phyloP scores from a whole-genome alignment of 1,284 basidiomycete species.

The Marasmius tenuissimus region DNA sequence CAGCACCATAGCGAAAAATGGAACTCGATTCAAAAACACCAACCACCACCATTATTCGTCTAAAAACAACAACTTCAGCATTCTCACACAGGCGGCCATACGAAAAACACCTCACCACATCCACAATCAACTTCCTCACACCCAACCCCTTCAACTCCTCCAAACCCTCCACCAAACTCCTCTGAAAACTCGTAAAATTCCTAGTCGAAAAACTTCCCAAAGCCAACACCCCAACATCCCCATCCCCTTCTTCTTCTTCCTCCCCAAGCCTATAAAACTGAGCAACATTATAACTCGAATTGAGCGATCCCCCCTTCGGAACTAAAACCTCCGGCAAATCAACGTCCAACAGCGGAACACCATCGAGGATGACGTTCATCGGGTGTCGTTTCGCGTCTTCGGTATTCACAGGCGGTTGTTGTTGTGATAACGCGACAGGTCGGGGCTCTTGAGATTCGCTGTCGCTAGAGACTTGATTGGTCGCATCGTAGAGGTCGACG shows the following conservation, averaged over 20 bases:
- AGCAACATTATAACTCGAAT: slow-evolving; percentile 48
- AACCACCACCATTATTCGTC: slow-evolving; percentile 62
- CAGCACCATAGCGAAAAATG: neutral
- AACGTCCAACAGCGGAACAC: slow-evolving; percentile 43
- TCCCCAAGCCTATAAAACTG: slow-evolving; percentile 57
- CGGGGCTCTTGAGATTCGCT: slow-evolving; percentile 15
- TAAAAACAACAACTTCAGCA: slow-evolving; percentile 20
- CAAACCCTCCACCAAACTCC: slow-evolving; percentile 48
- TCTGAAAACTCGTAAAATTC: slow-evolving; percentile 41
- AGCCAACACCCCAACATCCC: slow-evolving; percentile 57
- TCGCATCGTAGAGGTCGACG: slow-evolving; percentile 35
- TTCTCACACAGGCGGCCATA: neutral
- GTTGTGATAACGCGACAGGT: slow-evolving; percentile 41
- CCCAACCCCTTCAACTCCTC: slow-evolving; percentile 47
- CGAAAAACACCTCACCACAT: slow-evolving; percentile 42
- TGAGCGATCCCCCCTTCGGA: slow-evolving; percentile 39
- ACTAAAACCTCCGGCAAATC: slow-evolving; percentile 46
- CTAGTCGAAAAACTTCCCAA: slow-evolving; percentile 57
- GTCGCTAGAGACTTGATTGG: slow-evolving; percentile 3
- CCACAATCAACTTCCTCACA: slow-evolving; percentile 54
- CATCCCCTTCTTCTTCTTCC: slow-evolving; percentile 38
- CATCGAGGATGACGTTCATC: slow-evolving; percentile 52
- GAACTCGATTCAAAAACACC: slow-evolving; percentile 5
- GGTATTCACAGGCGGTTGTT: slow-evolving; percentile 40
- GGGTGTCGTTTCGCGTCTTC: slow-evolving; percentile 38